A percentile compares a stretch with the other conserved stretches of the same genome.
Evolutionary conservation across 2,329 filamentous ascomycete species (phyloP).

Genomic region (Talaromyces sp.): DNA sequence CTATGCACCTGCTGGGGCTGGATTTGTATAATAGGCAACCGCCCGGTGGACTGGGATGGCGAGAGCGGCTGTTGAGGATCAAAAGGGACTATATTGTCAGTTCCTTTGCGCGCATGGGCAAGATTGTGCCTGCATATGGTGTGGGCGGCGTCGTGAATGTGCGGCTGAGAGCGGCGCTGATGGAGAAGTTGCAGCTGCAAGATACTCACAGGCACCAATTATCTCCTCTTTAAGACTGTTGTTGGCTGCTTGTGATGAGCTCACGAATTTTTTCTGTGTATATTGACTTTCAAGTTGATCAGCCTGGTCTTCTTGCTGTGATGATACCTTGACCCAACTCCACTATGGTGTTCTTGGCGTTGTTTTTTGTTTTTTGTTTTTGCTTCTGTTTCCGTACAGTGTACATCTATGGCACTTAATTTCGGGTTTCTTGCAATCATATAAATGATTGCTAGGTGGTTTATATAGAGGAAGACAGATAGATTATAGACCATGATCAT

Average conservation of each 20-base stretch:
- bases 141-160: slow-evolving; percentile 81
- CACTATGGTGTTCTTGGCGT: neutral
- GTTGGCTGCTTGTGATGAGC: neutral
- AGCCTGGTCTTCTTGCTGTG: neutral
- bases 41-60: slow-evolving; percentile 39
- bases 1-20: slow-evolving; percentile 75
- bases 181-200: slow-evolving; percentile 51
- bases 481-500: neutral
- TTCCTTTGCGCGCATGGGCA: slow-evolving; percentile 67
- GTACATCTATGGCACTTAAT: neutral
- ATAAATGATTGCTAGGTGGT: neutral
- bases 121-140: slow-evolving; percentile 85
- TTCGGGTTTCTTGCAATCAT: neutral
- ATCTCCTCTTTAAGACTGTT: neutral
- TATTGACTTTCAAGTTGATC: neutral
- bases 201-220: neutral
- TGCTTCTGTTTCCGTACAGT: neutral
- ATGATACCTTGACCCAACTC: neutral
- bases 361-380: neutral
- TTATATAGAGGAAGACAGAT: neutral
- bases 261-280: neutral
- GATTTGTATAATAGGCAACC: slow-evolving; percentile 73
- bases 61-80: slow-evolving; percentile 62
- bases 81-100: slow-evolving; percentile 70
- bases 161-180: slow-evolving; percentile 61